Evolutionary conservation across 306 rosid genomes (phyloP), one percentile per base, ranked within the genome.

Genomic region (Luffa aegyptiaca): DNA sequence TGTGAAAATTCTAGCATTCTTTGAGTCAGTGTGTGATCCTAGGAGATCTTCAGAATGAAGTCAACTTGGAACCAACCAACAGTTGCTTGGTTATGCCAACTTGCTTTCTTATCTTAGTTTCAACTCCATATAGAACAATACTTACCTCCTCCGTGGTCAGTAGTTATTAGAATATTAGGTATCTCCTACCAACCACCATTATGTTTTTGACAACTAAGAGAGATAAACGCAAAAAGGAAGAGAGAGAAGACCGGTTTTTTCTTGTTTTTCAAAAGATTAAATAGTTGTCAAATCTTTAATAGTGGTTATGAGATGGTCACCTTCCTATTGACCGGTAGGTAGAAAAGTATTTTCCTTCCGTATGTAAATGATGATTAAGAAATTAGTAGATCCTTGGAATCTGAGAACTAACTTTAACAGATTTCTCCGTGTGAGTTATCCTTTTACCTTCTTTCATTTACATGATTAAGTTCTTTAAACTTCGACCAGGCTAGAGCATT

Each of bases 401-500:
- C 13, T 3, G 21, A 41, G 8, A 70, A 70, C 56, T 26, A 26
- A 48, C 57, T 12, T 26, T 31, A 33, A 10, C 70, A 63, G 57
- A 46, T 71, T 45, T 10, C 52, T 55, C 0, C 20, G 52, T 49
- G 20, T 73, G 11, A 10, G 53, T n/a, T 76, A 72, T 72, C 12
- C 57, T 72, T 72, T 21, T 21, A 48, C 58, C 36, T 14, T 37
- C 77, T 39, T 58, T 76, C 48, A 45, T 42, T 52, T 80, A 65
- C 35, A 63, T 75, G 44, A 62, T 78, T 83, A 69, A 13, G 68
- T 82, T 68, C 66, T 55, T 83, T 84, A 77, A 68, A 63, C 88
- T 55, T 83, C 77, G 78, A 63, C 66, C 89, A 95, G 98, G 97
- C 93, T 37, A 91, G 91, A 81, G 97, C 94, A 57, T 79, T 95